Evolutionary conservation across 2,329 filamentous ascomycete species (phyloP), one percentile per base, ranked within the genome.

Genomic region (Harringtonia lauricola): DNA sequence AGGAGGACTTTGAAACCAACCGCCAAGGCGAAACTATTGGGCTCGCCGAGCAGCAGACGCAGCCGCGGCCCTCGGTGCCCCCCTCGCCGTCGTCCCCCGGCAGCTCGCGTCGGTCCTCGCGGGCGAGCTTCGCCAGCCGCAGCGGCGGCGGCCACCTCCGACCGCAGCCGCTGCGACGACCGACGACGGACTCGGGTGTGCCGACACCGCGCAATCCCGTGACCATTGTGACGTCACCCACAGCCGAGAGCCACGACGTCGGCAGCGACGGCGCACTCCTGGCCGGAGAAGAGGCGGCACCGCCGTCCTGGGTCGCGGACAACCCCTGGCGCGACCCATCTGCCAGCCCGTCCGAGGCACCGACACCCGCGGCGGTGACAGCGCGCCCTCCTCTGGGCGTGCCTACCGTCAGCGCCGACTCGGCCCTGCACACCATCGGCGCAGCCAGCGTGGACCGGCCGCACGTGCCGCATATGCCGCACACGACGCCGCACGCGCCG

Each of bases 11-110:
- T 31, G 64, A 28, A 8, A 12, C 22, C 29, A 76, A 79, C 36
- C 75, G 76, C 30, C 67, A 77, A 15, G 77, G 82, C 49, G 79
- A 81, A 52, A 78, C 74, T 13, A 80, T 82, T 41, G 72, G 74
- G 31, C 68, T 81, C 18, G 58, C 62, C 52, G 59, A 30, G 17
- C 35, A 24, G n/a, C 41, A 31, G 39, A 42, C 13, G 31, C 3
- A 15, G n/a, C 19, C 12, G 8, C 17, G 6, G 4, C 24, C 33
- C 30, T 28, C 8, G 19, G 19, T 10, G 19, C 31, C 19, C 4
- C 21, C 18, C 2, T 33, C 19, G 19, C 7, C n/a, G 37, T 4
- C 15, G n/a, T 26, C 15, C 12, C 12, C 24, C 29, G 30, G 34
- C 18, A 31, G 40, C 28, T 45, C 47, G 4, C 48, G 48, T 15